These are phyloP conservation scores for Saksenaea vasiformis DNA, from an alignment of 371 early-diverging fungal genomes.

Conservation along the genomic window DNA sequence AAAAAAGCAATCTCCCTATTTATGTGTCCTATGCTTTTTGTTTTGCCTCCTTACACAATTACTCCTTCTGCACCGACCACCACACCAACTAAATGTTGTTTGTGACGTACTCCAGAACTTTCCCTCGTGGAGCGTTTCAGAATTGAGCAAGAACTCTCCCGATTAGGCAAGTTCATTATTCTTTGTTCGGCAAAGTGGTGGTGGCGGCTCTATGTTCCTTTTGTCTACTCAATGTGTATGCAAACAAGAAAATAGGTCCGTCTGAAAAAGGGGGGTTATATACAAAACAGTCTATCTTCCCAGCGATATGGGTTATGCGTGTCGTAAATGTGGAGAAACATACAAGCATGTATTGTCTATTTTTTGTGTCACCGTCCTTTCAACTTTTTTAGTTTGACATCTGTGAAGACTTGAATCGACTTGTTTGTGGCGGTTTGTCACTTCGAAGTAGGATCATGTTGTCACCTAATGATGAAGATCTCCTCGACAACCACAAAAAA, in stretches of 20 bases:
- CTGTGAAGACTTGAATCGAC: background rate
- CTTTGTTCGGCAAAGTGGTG: background rate
- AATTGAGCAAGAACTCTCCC: background rate
- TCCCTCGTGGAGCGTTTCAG: background rate
- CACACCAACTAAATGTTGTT: background rate
- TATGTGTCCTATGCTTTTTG: conserved; percentile 2
- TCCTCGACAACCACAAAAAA: background rate
- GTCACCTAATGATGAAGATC: background rate
- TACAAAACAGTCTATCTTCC: too few relatives aligned
- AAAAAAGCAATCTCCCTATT: background rate
- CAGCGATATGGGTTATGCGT: background rate
- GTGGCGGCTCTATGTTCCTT: background rate
- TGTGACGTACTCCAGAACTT: background rate
- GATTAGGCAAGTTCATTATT: background rate
- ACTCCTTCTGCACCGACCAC: background rate
- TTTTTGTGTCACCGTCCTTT: background rate
- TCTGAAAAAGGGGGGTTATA: background rate
- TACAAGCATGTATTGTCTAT: background rate
- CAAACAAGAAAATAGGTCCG: too few relatives aligned
- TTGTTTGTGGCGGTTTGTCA: background rate
- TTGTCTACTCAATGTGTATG: background rate
- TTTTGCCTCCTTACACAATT: background rate
- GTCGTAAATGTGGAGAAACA: background rate
- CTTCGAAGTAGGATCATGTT: background rate
- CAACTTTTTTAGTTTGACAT: background rate